phyloP scores from a whole-genome alignment of 2,329 filamentous ascomycete species.

The Penicillium sp. region DNA sequence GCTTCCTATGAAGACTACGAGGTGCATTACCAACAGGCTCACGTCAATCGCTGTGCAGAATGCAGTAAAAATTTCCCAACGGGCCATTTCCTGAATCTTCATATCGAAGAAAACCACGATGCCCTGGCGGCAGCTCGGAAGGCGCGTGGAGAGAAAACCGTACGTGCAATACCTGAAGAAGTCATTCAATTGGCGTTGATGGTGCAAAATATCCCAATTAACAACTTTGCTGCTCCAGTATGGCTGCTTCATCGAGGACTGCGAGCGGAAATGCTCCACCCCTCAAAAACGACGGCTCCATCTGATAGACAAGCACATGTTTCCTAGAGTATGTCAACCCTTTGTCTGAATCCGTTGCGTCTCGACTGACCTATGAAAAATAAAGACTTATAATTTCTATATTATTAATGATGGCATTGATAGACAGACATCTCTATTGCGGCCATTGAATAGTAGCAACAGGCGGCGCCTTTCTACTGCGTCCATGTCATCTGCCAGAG shows the following conservation, averaged over 20 bases:
- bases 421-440: constrained; percentile 76
- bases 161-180: constrained; percentile 50
- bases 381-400: constrained; percentile 78
- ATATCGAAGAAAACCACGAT: constrained; percentile 92
- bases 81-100: constrained; percentile 75
- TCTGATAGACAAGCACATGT: constrained; percentile 92
- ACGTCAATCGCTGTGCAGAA: constrained; percentile 82
- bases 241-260: constrained; percentile 86
- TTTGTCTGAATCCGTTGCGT: neutral
- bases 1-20: constrained; percentile 80
- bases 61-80: constrained; percentile 90
- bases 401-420: constrained; percentile 91
- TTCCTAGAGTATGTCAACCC: constrained; percentile 62
- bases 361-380: neutral
- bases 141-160: constrained; percentile 84
- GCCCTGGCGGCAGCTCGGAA: constrained; percentile 71
- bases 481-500: constrained; percentile 35
- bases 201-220: neutral
- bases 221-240: constrained; percentile 58
- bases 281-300: constrained; percentile 84
- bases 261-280: constrained; percentile 81
- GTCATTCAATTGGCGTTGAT: neutral
- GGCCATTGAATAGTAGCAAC: constrained; percentile 38
- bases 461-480: constrained; percentile 41
- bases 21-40: constrained; percentile 78